These are phyloP conservation scores for Scedosporium dehoogii DNA, from an alignment of 2,329 filamentous ascomycete genomes.

Conservation along the genomic window DNA sequence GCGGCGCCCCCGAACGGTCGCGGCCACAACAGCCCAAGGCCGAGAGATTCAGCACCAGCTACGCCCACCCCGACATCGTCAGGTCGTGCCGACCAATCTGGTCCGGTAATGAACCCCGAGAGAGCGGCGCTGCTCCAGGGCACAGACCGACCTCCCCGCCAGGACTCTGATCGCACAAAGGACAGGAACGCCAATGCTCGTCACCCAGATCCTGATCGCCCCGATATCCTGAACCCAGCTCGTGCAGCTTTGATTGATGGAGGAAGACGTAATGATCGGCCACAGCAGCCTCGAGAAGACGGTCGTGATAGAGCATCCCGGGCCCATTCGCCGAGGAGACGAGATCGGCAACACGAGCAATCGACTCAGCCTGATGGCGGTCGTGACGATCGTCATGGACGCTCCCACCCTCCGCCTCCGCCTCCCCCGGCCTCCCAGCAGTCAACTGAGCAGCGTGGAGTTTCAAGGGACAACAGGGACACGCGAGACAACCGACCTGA, in stretches of 20 bases:
- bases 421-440: conserved; percentile 12
- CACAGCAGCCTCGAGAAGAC: conserved; percentile 31
- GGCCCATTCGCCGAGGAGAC: conserved; percentile 39
- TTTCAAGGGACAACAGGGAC: background rate
- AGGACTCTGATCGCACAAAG: conserved; percentile 14
- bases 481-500: conserved; percentile 18
- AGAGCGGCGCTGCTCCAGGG: conserved; percentile 37
- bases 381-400: conserved; percentile 37
- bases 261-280: conserved; percentile 18
- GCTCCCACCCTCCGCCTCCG: conserved; percentile 20
- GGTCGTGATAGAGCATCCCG: conserved; percentile 29
- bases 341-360: conserved; percentile 22
- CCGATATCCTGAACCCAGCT: conserved; percentile 36
- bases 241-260: conserved; percentile 36
- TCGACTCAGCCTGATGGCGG: conserved; percentile 20
- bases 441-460: conserved; percentile 19
- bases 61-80: conserved; percentile 19
- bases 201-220: conserved; percentile 16
- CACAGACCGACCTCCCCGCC: background rate
- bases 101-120: conserved; percentile 45
- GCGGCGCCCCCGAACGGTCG: conserved; percentile 12
- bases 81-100: conserved; percentile 19
- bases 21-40: conserved; percentile 15
- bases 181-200: conserved; percentile 20
- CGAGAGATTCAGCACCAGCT: conserved; percentile 16